phyloP scores from a whole-genome alignment of 768 basidiomycete genomes.

The Macrolepiota dolichaula region DNA sequence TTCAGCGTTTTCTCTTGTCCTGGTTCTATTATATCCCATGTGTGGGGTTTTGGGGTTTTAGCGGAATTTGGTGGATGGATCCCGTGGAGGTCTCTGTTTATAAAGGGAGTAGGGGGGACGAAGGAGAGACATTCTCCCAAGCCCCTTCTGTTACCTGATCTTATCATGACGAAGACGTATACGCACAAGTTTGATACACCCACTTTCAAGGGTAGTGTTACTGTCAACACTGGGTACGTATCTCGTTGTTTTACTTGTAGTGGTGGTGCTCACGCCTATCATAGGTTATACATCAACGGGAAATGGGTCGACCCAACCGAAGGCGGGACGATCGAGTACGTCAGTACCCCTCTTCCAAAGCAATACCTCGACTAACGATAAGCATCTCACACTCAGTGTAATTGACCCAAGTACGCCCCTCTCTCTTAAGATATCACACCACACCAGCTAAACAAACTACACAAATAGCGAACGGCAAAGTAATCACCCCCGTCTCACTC shows the following conservation, averaged over 20 bases:
- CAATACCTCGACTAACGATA: neutral
- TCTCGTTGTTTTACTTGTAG: constrained; percentile 11
- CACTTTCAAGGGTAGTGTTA: constrained; percentile 52
- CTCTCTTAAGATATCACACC: no score
- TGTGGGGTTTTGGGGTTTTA: no score
- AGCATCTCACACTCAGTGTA: constrained; percentile 32
- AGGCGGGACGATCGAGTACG: constrained; percentile 19
- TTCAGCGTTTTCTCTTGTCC: no score
- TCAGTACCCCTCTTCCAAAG: neutral
- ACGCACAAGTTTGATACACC: constrained; percentile 50
- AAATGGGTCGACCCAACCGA: constrained; percentile 23
- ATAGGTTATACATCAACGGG: constrained; percentile 22
- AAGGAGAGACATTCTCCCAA: neutral
- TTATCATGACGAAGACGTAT: constrained; percentile 33
- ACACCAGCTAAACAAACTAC: neutral
- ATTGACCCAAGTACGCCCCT: constrained; percentile 43
- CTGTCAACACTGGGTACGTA: constrained; percentile 51
- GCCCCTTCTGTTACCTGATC: neutral
- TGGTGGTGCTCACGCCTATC: neutral
- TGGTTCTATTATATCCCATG: no score
- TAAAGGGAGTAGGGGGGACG: no score
- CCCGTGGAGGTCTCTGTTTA: no score
- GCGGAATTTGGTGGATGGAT: no score
- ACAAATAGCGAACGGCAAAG: constrained; percentile 51
- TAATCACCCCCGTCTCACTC: constrained; percentile 45